Base-by-base conservation (phyloP, 345 rosid species). In the Atalantia buxifolia region DNA sequence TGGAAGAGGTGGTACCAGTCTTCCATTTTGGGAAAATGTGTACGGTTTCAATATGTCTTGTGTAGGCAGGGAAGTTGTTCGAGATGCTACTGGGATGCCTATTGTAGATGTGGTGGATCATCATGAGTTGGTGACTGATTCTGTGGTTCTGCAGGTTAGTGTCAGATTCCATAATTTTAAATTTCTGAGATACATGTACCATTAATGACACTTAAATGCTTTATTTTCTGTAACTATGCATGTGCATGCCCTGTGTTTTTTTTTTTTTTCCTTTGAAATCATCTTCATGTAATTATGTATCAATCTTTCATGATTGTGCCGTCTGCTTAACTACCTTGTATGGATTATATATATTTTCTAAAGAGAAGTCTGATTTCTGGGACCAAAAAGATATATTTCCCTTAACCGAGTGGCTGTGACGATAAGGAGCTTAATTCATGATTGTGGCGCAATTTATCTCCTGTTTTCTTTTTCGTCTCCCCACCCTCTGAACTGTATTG, bases 1-100 rank as follows among this genome's bases (percentile, higher is more conserved):
- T 78, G 99, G 99, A 79, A 94, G 78, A 82, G 95, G 97, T 71
- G 91, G 88, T 45, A 96, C 98, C 14, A 92, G 97, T 84, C 87
- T 94, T 64, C 91, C 97, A 42, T 96, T 94, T 82, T 96, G 99
- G 99, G 95, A 94, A 80, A 89, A 90, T 83, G 69, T 65, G 24
- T 65, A 65, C 1, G 69, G 69, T 79, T 92, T 94, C 84, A 87
- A 89, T 74, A 96, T 96, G 99, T 90, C 97, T 63, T 90, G 88
- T 33, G 77, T 96, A 59, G 98, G 98, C 64, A 87, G 86, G 74
- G 99, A 96, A 77, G 80, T 96, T 79, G 83, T 82, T 56, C 86
- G 86, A 85, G 92, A 89, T 84, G 93, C 98, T 60, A 79, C 97
- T 76, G 79, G 79, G 69, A 57, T 85, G 77, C 97, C 99, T 22